These are phyloP conservation scores for Graphilbum ipis-grandicollis DNA, from an alignment of 2,329 filamentous ascomycete species.

Conservation along the genomic window DNA sequence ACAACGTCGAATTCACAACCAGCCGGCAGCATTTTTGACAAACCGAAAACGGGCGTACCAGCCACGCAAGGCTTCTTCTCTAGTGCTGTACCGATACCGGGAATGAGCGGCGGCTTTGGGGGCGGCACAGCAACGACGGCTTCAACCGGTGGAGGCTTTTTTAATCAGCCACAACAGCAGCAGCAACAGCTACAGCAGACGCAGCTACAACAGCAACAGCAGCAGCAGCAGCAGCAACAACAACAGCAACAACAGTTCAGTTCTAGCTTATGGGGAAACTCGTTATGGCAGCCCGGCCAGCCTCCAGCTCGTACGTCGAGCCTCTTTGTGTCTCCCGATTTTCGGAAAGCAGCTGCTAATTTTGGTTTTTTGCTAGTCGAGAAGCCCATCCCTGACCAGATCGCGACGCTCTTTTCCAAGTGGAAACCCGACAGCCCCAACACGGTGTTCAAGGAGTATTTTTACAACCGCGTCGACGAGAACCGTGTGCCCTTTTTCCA, in stretches of 20 bases:
- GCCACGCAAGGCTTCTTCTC: conserved; percentile 16
- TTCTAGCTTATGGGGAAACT: conserved; percentile 24
- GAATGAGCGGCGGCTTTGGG: conserved; percentile 5
- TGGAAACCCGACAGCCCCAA: conserved; percentile 53
- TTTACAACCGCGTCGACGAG: conserved; percentile 72
- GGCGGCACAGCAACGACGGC: background rate
- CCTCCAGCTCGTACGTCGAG: conserved; percentile 23
- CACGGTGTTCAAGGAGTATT: conserved; percentile 67
- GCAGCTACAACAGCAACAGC: conserved; percentile 15
- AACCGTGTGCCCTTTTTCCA: conserved; percentile 61
- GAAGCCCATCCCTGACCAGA: conserved; percentile 60
- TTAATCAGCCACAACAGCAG: conserved; percentile 18
- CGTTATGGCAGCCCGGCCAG: conserved; percentile 34
- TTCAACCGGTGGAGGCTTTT: conserved; percentile 7
- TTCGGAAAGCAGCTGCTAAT: no score
- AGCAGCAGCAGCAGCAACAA: conserved; percentile 18
- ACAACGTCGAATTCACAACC: background rate
- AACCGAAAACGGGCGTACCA: conserved; percentile 12
- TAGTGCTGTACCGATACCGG: conserved; percentile 1
- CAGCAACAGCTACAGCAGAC: conserved; percentile 19
- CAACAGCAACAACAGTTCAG: conserved; percentile 19
- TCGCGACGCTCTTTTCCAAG: conserved; percentile 51
- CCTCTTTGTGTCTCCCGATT: no score
- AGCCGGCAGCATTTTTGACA: conserved; percentile 17
- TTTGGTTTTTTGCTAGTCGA: no score